Evolutionary conservation across 495 filamentous ascomycete species (phyloP), one percentile per base, ranked within the genome.

Genomic region (Viridothelium virens): DNA sequence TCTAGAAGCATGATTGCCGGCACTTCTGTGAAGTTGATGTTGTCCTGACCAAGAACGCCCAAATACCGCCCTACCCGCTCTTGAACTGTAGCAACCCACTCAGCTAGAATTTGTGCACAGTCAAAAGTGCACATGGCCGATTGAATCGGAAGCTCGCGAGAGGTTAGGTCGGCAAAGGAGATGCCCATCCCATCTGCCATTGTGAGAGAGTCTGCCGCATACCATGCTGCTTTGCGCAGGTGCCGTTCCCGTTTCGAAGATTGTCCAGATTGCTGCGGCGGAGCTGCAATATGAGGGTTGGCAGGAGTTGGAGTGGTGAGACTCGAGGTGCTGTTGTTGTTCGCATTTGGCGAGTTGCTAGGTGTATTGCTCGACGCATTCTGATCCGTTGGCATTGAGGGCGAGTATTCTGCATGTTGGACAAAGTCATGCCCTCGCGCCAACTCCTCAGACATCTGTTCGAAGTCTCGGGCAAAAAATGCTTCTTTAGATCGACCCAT

Each of bases 11-110:
- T 89, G 65, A 95, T 87, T 7, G 86, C 90, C 0, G 91, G 89
- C 2, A 93, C 88, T 62, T 90, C 86, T 2, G 80, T 81, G 56
- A 89, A 80, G 72, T 96, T 90, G 61, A 91, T 83, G 2, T 89
- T 82, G 61, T 96, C 91, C 56, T 85, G 87, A 36, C 94, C 92
- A 18, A 98, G 83, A 7, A 96, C 84, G 2, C 94, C 94, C 7
- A 97, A 77, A 71, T 91, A 95, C 2, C 87, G 85, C 0, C 93
- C 95, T 61, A 97, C 90, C 10, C 94, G 89, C 75, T 97, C 92
- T 75, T 98, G 94, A 10, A 98, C 88, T 0, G 93, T 96, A 14
- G 89, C 89, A 50, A 95, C 85, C 94, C 94, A 98, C 76, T 98
- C 94, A 1, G 94, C 93, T 34, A 98, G 86, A 0, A 98, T 91